Evolutionary conservation across 2,329 filamentous ascomycete species (phyloP), one percentile per base, ranked within the genome.

Genomic region (Myriangium duriaei): DNA sequence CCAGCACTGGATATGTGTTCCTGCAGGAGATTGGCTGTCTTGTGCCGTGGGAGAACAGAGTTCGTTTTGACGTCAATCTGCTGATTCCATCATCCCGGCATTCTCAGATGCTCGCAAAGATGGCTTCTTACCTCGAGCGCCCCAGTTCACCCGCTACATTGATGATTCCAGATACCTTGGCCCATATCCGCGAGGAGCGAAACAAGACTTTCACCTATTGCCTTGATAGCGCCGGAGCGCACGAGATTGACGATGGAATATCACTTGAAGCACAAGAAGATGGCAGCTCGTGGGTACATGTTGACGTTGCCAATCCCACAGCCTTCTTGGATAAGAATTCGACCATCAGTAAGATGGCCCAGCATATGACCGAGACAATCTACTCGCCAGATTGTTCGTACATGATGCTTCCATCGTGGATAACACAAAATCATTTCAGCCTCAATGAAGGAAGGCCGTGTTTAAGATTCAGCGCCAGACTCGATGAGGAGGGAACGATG

Each of bases 231-330:
- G 64, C 67, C 13, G 60, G 59, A 24, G 80, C 84, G 0, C 63
- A 69, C 17, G 76, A 88, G 48, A 80, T 91, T 41, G 83, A 92
- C 47, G 83, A 92, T 52, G 83, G 78, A 1, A 60, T 92, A 6
- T 88, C 82, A 1, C 51, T 91, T 5, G 77, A 85, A 51, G 57
- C 57, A 44, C 50, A 47, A 14, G 47, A 43, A 5, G 42, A 42
- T 2, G 47, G 42, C 18, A 67, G 80, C 46, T 74, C 72, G 50
- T 91, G 83, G 83, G 63, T 88, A 18, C 81, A 86, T 51, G 60
- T 85, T 19, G 83, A 91, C 54, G 71, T 81, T 30, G 83, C 84
- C 11, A 84, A 91, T 50, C 82, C 82, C 6, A 79, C 79, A 2
- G 81, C 83, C 4, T 72, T 73, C 42, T 74, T 91, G 45, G 49